Percentiles rank a stretch among this genome's conserved stretches.
Conservation (phyloP, 2,329 filamentous ascomycete species). For the Cladosporium sp. region DNA sequence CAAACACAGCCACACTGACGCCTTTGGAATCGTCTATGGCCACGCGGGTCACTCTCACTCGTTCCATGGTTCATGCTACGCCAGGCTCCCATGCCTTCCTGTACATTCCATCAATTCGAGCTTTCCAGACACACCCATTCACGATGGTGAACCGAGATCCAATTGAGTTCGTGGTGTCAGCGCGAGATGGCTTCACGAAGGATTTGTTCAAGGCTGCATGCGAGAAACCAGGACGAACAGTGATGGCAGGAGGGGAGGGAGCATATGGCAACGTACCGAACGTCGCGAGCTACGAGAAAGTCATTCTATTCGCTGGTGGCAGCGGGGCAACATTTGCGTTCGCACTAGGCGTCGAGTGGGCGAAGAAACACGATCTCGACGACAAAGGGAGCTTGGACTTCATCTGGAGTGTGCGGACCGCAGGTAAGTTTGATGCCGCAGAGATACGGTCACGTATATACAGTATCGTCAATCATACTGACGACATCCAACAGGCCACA, state of each 20-base stretch:
- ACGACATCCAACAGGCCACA: slow-evolving; percentile 11
- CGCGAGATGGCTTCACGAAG: slow-evolving; percentile 21
- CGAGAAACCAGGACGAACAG: slow-evolving; percentile 14
- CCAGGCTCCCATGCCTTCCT: slow-evolving; percentile 24
- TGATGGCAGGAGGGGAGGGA: slow-evolving; percentile 23
- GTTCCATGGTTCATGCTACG: slow-evolving; percentile 12
- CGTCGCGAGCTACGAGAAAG: slow-evolving; percentile 56
- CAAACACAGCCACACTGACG: slow-evolving; percentile 19
- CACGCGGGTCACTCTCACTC: slow-evolving; percentile 18
- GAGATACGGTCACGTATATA: not conserved
- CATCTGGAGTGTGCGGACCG: slow-evolving; percentile 20
- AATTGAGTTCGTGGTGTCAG: slow-evolving; percentile 21
- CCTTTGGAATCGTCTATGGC: slow-evolving; percentile 18
- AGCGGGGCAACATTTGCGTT: slow-evolving; percentile 57
- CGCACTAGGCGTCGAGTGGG: slow-evolving; percentile 50
- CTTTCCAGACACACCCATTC: slow-evolving; percentile 22
- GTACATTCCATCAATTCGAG: slow-evolving; percentile 19
- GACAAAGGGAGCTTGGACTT: slow-evolving; percentile 49
- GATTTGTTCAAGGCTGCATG: slow-evolving; percentile 18
- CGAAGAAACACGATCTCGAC: slow-evolving; percentile 27
- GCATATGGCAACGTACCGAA: slow-evolving; percentile 26
- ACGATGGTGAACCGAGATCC: slow-evolving; percentile 18
- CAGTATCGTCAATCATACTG: not conserved
- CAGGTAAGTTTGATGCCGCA: slow-evolving; percentile 7
- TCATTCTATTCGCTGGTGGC: slow-evolving; percentile 57